Percentiles rank a stretch among this genome's conserved stretches.
Conservation (phyloP, 2,329 filamentous ascomycete genomes). For the Leptographium radiaticola region DNA sequence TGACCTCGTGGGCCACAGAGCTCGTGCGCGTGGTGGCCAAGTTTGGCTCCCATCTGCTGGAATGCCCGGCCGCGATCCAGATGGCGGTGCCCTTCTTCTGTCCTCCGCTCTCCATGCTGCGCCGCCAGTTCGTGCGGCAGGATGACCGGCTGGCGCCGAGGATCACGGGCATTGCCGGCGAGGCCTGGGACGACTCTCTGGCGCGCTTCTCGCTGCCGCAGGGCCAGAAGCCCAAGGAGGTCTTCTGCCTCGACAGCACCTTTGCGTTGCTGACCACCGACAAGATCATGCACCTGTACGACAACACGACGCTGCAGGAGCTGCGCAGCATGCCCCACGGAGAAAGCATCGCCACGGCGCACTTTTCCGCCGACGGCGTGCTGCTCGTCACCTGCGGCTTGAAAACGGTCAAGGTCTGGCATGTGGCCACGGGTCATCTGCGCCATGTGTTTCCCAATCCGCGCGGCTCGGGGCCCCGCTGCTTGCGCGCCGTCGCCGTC, state of each 20-base stretch:
- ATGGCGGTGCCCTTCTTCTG: neutral
- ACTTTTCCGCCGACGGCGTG: neutral
- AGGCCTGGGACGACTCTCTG: neutral
- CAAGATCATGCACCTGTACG: neutral
- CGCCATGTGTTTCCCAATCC: neutral
- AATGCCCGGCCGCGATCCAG: neutral
- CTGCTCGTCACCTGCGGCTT: neutral
- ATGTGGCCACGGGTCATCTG: neutral
- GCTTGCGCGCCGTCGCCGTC: neutral
- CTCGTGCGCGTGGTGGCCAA: neutral
- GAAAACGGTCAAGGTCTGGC: neutral
- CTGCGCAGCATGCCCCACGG: neutral
- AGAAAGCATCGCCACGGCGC: neutral
- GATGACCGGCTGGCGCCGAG: no score
- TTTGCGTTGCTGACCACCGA: neutral
- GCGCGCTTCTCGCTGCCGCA: neutral
- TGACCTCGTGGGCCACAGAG: neutral
- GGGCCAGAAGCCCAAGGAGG: neutral
- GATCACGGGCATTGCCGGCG: neutral
- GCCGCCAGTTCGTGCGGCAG: neutral
- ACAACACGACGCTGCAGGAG: neutral
- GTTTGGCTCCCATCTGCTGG: neutral
- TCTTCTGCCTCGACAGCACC: neutral
- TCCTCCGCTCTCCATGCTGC: neutral
- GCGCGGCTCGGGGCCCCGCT: neutral